Base-by-base conservation (phyloP, 768 basidiomycete genomes). In the Sporobolomyces phaffii region DNA sequence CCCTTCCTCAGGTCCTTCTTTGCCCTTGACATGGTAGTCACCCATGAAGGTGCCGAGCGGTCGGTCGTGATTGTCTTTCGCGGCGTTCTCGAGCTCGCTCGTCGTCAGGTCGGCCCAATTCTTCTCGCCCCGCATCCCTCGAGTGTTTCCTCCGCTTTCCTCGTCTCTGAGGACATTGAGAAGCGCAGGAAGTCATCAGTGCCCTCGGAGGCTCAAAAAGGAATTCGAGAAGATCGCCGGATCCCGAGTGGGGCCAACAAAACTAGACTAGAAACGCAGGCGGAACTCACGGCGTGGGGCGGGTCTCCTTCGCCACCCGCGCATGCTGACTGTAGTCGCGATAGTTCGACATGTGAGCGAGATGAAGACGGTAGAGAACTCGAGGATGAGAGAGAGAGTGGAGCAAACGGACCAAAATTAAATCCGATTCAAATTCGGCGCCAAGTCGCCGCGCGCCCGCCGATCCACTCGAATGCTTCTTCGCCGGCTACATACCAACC, bases 31-130 rank as follows among this genome's bases (percentile, higher is more conserved):
- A 3, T 45, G 56, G 17, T 45, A 44, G 18, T 63, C 66, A 3
- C 66, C 66, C 36, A 62, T 44, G 33, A 58, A 53, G 7, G 60
- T 59, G 2, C 66, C 61, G 26, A 68, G 28, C 24, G 66, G 66
- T 11, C 47, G 49, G 22, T 63, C 56, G 26, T 68, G 57, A 28
- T 68, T 59, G 43, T 62, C 66, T 24, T 26, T 17, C 18, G 61
- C 61, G 2, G 56, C 66, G 1, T n/a, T 31, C 51, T 68, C 50
- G 22, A 68, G 51, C 20, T 63, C 66, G 3, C 6, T n/a, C 24
- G 47, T 40, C 17, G 43, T 8, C 50, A 58, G 31, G 22, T 68
- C 61, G 5, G 36, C 57, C 29, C 44, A 68, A 33, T 62, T 62
- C 57, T 63, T 63, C 59, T 64, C 62, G 1, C 48, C 62, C 9